Evolutionary conservation across 306 rosid genomes (phyloP).

Genomic region (Prosopis cineraria): DNA sequence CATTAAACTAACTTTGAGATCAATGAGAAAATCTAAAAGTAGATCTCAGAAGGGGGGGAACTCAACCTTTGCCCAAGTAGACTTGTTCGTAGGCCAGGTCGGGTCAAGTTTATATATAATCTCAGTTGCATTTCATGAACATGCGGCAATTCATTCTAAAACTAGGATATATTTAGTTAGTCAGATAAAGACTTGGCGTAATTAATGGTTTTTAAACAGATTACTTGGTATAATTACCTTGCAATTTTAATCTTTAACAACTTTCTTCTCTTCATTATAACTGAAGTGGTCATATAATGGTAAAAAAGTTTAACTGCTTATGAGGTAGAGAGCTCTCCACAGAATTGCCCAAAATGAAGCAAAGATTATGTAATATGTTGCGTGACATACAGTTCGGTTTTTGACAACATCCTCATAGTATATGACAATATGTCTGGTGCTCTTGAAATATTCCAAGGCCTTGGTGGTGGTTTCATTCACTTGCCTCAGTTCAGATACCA

Average conservation of each 20-base stretch:
- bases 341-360: slow-evolving; percentile 5
- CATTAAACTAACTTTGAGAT: not conserved
- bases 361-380: not conserved
- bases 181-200: not conserved
- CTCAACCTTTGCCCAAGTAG: not conserved
- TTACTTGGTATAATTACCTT: not conserved
- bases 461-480: slow-evolving; percentile 71
- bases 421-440: slow-evolving; percentile 75
- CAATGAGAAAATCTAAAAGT: not conserved
- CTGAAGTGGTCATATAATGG: not conserved
- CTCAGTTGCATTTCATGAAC: not conserved
- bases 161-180: not conserved
- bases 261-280: not conserved
- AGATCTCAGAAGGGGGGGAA: not conserved
- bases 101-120: not conserved
- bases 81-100: not conserved
- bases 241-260: not conserved
- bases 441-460: slow-evolving; percentile 90
- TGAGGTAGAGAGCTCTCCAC: not conserved
- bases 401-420: slow-evolving; percentile 86
- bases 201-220: not conserved
- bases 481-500: slow-evolving; percentile 66
- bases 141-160: not conserved
- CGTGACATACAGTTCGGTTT: slow-evolving; percentile 73
- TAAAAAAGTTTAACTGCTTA: not conserved